A percentile compares a stretch with the other conserved stretches of the same genome.
These are phyloP conservation scores for Huntiella decipiens DNA, from an alignment of 2,329 filamentous ascomycete genomes.

Conservation along the genomic window DNA sequence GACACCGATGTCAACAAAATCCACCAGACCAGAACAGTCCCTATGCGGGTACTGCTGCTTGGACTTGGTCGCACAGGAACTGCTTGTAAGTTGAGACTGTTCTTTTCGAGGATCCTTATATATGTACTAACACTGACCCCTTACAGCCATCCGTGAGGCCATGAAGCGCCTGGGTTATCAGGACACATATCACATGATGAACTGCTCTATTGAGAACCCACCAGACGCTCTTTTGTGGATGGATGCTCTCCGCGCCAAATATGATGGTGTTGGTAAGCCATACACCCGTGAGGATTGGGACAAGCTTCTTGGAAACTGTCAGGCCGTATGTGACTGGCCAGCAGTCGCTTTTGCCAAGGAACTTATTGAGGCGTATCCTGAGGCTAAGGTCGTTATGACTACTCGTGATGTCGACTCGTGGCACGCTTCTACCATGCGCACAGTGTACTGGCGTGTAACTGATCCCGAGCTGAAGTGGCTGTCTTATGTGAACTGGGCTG, in stretches of 20 bases:
- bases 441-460: conserved; percentile 26
- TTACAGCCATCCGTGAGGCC: conserved; percentile 40
- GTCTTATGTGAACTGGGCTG: conserved; percentile 34
- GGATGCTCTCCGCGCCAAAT: conserved; percentile 20
- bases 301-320: conserved; percentile 40
- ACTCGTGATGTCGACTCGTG: conserved; percentile 48
- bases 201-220: conserved; percentile 13
- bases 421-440: conserved; percentile 43
- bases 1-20: conserved; percentile 51
- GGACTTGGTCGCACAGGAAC: conserved; percentile 54
- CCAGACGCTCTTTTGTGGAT: conserved; percentile 8
- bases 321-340: conserved; percentile 52
- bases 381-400: conserved; percentile 52
- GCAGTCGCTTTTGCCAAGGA: conserved; percentile 49
- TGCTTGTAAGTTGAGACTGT: conserved; percentile 32
- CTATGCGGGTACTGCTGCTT: conserved; percentile 51
- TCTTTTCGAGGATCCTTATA: background rate
- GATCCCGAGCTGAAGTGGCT: conserved; percentile 25
- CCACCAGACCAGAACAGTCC: conserved; percentile 33
- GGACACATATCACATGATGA: conserved; percentile 49
- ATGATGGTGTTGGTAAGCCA: conserved; percentile 34
- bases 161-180: conserved; percentile 47
- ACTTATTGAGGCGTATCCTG: conserved; percentile 51
- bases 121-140: background rate
- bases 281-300: conserved; percentile 53